A percentile compares a stretch with the other conserved stretches of the same genome.
phyloP scores from a whole-genome alignment of 106 monocot species.

The Posidonia australis region DNA sequence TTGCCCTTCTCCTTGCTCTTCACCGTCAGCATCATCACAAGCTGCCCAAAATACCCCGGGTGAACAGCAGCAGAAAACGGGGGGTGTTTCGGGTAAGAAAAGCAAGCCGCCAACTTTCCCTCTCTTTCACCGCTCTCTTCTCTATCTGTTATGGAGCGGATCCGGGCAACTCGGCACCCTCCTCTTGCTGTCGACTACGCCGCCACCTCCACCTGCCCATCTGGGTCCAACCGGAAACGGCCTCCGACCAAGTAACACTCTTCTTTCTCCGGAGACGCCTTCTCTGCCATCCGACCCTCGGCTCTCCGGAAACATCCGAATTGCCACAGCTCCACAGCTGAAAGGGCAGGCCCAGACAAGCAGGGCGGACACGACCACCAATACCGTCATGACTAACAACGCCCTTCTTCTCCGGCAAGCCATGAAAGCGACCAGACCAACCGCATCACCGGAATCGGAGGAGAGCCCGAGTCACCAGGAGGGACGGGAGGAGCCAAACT shows the following conservation, averaged over 20 bases:
- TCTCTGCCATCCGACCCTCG: neutral
- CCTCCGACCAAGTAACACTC: neutral
- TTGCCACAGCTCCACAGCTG: neutral
- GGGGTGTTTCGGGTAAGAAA: neutral
- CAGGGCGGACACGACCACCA: neutral
- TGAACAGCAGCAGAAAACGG: neutral
- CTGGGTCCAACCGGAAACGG: slow-evolving; percentile 2
- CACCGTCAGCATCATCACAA: no score
- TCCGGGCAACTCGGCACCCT: slow-evolving; percentile 25
- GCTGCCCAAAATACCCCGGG: no score
- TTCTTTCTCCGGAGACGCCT: no score
- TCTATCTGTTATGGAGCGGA: slow-evolving; percentile 29
- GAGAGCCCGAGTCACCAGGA: no score
- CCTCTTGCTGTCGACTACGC: slow-evolving; percentile 15
- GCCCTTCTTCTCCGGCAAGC: neutral
- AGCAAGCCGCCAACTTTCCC: neutral
- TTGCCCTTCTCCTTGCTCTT: no score
- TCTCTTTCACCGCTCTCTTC: neutral
- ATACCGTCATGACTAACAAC: neutral
- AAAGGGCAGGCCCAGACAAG: neutral
- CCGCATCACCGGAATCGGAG: no score
- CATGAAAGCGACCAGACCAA: no score
- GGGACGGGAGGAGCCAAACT: no score
- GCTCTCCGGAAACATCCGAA: neutral
- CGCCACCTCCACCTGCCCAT: neutral